Conservation (phyloP, 1,284 basidiomycete species). For the Apiotrichum siamense region DNA sequence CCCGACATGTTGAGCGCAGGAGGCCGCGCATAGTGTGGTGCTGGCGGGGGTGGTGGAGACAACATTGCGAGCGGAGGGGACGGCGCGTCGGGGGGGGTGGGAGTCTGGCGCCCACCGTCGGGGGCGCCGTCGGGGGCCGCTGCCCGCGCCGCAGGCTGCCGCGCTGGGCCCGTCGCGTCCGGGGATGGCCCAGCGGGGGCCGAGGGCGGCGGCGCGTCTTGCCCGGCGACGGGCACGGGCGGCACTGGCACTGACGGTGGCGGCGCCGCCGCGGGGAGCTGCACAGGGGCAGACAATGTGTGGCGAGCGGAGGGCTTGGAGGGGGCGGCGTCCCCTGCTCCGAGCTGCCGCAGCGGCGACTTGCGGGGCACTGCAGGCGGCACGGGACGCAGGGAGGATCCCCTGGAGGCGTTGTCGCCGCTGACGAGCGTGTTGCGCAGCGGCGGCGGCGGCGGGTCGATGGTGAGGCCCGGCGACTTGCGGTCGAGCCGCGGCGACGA, state of each 20-base stretch:
- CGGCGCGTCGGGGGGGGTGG: neutral
- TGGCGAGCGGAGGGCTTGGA: no score
- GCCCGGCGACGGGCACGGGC: no score
- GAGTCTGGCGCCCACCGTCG: neutral
- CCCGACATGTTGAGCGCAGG: neutral
- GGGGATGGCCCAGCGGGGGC: no score
- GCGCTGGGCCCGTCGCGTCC: no score
- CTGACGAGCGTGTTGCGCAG: neutral
- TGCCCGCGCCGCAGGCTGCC: neutral
- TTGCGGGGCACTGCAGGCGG: constrained; percentile 42
- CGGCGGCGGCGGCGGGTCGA: constrained; percentile 22
- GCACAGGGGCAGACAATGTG: neutral
- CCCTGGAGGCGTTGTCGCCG: constrained; percentile 1
- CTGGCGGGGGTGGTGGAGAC: no score
- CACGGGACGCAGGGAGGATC: constrained; percentile 8
- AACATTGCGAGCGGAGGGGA: neutral
- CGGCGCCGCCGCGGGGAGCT: neutral
- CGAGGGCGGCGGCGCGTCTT: no score
- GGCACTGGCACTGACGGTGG: no score
- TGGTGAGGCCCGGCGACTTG: constrained; percentile 27
- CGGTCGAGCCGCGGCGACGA: constrained; percentile 9
- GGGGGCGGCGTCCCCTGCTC: no score
- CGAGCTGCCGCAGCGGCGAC: constrained; percentile 31
- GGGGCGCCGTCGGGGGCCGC: neutral
- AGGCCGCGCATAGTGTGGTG: neutral